Conservation (phyloP, 108 stramenopile species). For the Parmales sp. region DNA sequence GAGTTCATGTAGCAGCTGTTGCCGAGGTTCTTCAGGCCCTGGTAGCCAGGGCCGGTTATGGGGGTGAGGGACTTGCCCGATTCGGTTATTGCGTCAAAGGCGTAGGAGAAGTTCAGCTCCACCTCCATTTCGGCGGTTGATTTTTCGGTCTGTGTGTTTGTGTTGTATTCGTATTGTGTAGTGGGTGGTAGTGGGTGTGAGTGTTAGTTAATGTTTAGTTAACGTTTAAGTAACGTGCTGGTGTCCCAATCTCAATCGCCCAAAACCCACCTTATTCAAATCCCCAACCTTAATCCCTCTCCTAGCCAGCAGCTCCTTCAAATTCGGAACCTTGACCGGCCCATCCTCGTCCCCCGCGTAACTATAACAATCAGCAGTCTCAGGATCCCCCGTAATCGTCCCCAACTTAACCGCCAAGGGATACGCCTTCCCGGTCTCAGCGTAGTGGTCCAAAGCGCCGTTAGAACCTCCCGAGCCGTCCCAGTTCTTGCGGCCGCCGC, state of each 20-base stretch:
- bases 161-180: no score
- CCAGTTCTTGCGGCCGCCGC: conserved; percentile 95
- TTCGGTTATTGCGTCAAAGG: conserved; percentile 86
- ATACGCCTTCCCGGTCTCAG: conserved; percentile 74
- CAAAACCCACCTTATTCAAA: no score
- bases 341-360: conserved; percentile 96
- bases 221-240: no score
- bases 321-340: conserved; percentile 88
- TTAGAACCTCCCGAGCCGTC: conserved; percentile 91
- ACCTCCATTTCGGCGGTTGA: conserved; percentile 93
- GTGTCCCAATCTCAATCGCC: no score
- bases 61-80: conserved; percentile 70
- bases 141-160: conserved; percentile 79
- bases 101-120: conserved; percentile 86
- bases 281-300: conserved; percentile 75
- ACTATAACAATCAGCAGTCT: conserved; percentile 86
- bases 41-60: conserved; percentile 69
- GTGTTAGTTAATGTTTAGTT: no score
- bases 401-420: conserved; percentile 97
- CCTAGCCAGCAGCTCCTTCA: conserved; percentile 75
- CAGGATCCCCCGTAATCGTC: conserved; percentile 83
- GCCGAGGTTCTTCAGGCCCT: conserved; percentile 92
- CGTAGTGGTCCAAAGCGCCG: conserved; percentile 89
- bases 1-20: conserved; percentile 95
- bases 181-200: no score